Percentiles rank a stretch among this genome's conserved stretches.
Conservation (phyloP, 2,329 filamentous ascomycete species). For the Xylariaceae sp. region DNA sequence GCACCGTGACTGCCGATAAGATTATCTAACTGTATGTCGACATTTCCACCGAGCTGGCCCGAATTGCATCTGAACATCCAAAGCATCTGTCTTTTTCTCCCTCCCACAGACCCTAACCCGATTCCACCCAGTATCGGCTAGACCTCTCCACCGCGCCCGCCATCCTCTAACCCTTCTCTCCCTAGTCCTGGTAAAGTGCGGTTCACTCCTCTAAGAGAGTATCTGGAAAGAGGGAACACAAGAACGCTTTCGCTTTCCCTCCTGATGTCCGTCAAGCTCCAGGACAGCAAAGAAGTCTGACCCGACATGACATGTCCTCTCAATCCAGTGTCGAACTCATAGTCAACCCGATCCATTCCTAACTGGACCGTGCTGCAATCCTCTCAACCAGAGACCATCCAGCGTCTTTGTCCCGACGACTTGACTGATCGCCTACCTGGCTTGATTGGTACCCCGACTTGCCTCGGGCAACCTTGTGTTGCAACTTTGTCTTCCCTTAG, state of each 20-base stretch:
- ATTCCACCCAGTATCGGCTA: neutral
- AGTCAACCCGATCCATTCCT: constrained; percentile 1
- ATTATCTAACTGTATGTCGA: neutral
- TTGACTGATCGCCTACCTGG: neutral
- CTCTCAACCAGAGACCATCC: neutral
- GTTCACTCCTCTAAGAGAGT: neutral
- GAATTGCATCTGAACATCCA: neutral
- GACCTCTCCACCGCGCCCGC: neutral
- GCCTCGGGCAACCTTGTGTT: neutral
- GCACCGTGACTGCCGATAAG: neutral
- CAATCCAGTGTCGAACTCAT: neutral
- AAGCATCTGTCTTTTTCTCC: neutral
- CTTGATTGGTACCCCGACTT: constrained; percentile 1
- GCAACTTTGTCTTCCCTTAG: neutral
- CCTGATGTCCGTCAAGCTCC: neutral
- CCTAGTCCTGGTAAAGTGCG: neutral
- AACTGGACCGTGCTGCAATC: neutral
- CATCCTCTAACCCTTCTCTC: neutral
- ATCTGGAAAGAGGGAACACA: neutral
- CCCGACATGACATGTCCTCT: constrained; percentile 14
- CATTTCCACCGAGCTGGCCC: neutral
- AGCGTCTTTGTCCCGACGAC: constrained; percentile 1
- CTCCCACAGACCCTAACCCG: neutral
- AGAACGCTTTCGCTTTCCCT: constrained; percentile 1
- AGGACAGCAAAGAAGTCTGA: neutral